phyloP scores from a whole-genome alignment of 164 flowering plant genomes.

The Sedum album region DNA sequence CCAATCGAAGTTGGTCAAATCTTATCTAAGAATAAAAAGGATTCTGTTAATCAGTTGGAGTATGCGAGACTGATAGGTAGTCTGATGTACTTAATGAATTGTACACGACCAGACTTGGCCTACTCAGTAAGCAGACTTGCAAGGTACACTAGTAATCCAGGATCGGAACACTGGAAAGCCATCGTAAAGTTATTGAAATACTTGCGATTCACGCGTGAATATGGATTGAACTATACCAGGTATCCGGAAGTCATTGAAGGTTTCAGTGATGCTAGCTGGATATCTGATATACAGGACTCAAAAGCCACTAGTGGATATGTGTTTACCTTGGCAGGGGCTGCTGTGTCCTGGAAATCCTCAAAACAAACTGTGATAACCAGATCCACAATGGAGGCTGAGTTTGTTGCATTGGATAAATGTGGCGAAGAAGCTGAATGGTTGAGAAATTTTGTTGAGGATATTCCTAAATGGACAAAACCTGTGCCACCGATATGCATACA shows the following conservation, averaged over 20 bases:
- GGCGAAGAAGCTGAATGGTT: not conserved
- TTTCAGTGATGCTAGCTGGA: constrained; percentile 9
- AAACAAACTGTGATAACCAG: not conserved
- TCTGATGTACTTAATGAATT: constrained; percentile 5
- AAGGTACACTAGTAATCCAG: too few species aligned
- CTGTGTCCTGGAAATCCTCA: constrained; percentile 9
- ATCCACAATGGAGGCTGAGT: constrained; percentile 7
- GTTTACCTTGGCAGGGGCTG: constrained; percentile 3
- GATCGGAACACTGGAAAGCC: not conserved
- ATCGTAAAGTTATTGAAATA: not conserved
- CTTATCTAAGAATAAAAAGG: not conserved
- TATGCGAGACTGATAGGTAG: constrained; percentile 1
- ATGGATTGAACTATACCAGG: not conserved
- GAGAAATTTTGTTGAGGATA: not conserved
- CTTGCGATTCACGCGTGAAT: not conserved
- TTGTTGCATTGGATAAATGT: not conserved
- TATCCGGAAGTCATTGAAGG: constrained; percentile 2
- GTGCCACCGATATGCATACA: not conserved
- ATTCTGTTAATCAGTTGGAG: not conserved
- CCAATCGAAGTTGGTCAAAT: not conserved
- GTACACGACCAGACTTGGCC: not conserved
- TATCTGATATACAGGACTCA: not conserved
- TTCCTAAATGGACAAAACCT: constrained; percentile 5
- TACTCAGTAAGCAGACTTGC: not conserved
- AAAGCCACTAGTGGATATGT: constrained; percentile 10